Evolutionary conservation across 805 yeast genomes (phyloP), one percentile per base, ranked within the genome.

Genomic region (Starmerella scarabaei): DNA sequence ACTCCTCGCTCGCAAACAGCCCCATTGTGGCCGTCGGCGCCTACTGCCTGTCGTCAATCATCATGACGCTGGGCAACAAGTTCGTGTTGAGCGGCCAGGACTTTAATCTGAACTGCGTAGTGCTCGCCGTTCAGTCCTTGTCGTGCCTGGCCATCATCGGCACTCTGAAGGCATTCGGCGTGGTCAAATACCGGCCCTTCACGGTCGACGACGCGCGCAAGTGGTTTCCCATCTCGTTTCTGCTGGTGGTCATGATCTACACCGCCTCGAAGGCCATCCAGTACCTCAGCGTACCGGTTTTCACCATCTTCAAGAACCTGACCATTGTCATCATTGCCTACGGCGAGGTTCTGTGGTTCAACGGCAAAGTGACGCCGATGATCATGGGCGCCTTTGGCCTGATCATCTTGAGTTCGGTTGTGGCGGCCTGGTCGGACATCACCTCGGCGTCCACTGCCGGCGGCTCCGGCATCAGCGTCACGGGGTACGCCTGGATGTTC

Each of bases 1-100:
- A 45, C 33, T 26, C 49, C 9, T 32, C 47, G 37, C 28, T 44
- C 4, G 48, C 43, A 15, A 60, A 60, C 53, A 57, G 58, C 41
- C 63, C 65, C 29, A 47, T 49, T n/a, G 53, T 57, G 45, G 63
- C 65, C 32, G 56, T 60, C 23, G 52, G 52, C 40, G 46, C 58
- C 28, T 91, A 91, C 74, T 91, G 99, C 71, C 68, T 71, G 40
- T 82, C 98, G 18, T 91, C 98, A 19, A 91, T 91, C 52, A 66
- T 91, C 60, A 91, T 91, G 98, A 91, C 98, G 23, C 85, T 86
- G 47, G 86, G 97, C 45, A 91, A 91, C 72, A 91, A 91, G 66
- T 88, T 77, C 58, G 97, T 91, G 44, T 80, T 91, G 43, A 72
- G 81, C 19, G 84, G 80, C 21, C 75, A 80, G 59, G 71, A 78